phyloP scores from a whole-genome alignment of 306 rosid genomes.

The Rosa chinensis region DNA sequence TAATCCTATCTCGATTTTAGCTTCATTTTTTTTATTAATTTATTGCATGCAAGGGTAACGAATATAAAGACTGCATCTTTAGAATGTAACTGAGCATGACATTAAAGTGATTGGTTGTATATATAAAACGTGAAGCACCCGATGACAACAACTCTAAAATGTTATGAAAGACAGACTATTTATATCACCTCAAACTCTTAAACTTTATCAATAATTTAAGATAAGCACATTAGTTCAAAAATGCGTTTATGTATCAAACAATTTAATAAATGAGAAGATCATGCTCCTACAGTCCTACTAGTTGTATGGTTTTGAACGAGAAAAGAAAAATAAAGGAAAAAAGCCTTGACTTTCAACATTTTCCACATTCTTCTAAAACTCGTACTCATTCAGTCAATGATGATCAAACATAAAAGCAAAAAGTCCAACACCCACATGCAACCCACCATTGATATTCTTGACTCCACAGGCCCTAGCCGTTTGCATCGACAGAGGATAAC shows the following conservation, averaged over 20 bases:
- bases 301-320: neutral
- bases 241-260: neutral
- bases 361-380: neutral
- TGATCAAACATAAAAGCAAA: constrained; percentile 32
- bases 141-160: too few relatives aligned
- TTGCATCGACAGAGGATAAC: constrained; percentile 9
- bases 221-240: neutral
- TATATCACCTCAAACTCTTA: too few relatives aligned
- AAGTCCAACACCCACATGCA: constrained; percentile 58
- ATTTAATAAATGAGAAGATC: neutral
- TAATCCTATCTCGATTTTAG: too few relatives aligned
- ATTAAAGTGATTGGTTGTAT: too few relatives aligned
- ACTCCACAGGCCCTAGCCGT: constrained; percentile 26
- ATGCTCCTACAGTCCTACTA: neutral
- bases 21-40: too few relatives aligned
- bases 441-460: constrained; percentile 34
- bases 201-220: neutral
- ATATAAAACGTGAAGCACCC: too few relatives aligned
- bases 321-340: neutral
- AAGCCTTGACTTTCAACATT: constrained; percentile 24
- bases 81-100: neutral
- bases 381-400: constrained; percentile 25
- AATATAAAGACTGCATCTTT: too few relatives aligned
- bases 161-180: too few relatives aligned
- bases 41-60: too few relatives aligned